A percentile compares a stretch with the other conserved stretches of the same genome.
Conservation (phyloP, 352 stramenopile genomes). For the Globisporangium orthogonon region DNA sequence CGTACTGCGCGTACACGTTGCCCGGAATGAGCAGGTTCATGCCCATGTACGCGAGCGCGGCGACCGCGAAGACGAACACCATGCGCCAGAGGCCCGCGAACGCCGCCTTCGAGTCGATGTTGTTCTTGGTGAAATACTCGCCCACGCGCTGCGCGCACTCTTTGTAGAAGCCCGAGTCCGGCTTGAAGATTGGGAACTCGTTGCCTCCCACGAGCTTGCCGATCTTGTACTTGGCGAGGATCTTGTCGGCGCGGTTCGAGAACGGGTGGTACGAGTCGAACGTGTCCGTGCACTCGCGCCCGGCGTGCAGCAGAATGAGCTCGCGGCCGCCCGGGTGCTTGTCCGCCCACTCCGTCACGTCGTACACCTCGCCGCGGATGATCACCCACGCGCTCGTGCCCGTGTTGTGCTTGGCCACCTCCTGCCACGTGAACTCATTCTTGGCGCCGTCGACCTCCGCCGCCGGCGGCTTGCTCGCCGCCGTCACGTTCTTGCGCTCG, state of each 20-base stretch:
- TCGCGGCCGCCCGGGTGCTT: constrained; percentile 79
- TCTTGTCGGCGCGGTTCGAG: constrained; percentile 73
- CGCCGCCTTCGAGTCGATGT: constrained; percentile 80
- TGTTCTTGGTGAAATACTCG: constrained; percentile 89
- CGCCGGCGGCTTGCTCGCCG: background rate
- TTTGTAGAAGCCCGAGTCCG: constrained; percentile 89
- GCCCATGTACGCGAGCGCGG: constrained; percentile 58
- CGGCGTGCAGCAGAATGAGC: constrained; percentile 73
- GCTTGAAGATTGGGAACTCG: constrained; percentile 90
- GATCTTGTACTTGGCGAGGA: constrained; percentile 82
- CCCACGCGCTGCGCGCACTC: constrained; percentile 76
- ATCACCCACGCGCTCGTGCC: constrained; percentile 96
- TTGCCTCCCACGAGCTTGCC: constrained; percentile 65
- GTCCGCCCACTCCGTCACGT: constrained; percentile 88
- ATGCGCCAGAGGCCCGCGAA: constrained; percentile 86
- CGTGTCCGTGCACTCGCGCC: constrained; percentile 83
- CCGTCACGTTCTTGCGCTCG: constrained; percentile 35
- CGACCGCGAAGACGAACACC: constrained; percentile 64
- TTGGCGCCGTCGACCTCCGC: constrained; percentile 14
- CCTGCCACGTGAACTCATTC: constrained; percentile 87
- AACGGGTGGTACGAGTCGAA: constrained; percentile 91
- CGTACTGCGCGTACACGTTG: constrained; percentile 55
- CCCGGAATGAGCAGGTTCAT: constrained; percentile 66
- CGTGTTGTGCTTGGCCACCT: constrained; percentile 95
- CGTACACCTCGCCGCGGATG: constrained; percentile 90